Percentiles rank a stretch among this genome's conserved stretches.
Conservation (phyloP, 345 rosid genomes). For the Cardamine occulta region DNA sequence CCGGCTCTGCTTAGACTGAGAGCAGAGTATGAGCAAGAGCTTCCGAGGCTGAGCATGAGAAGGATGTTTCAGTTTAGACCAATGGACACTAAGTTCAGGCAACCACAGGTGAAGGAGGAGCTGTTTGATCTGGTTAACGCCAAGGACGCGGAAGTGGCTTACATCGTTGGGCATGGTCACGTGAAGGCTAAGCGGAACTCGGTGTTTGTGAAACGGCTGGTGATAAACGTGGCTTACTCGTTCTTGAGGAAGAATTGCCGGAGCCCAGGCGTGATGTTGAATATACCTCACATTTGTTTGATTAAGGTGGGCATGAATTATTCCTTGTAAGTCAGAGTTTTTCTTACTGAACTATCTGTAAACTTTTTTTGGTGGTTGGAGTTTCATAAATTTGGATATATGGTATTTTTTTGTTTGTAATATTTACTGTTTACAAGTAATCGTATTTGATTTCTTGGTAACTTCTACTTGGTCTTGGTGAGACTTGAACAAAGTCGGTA, state of each 20-base stretch:
- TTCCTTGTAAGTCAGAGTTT: constrained; percentile 45
- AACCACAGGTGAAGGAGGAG: constrained; percentile 74
- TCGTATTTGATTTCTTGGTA: background rate
- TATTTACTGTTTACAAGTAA: background rate
- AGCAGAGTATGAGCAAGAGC: constrained; percentile 68
- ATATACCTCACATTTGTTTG: constrained; percentile 83
- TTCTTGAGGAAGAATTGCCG: constrained; percentile 88
- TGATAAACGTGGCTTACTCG: constrained; percentile 71
- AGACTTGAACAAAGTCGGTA: background rate
- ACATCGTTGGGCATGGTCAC: constrained; percentile 70
- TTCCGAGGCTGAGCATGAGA: constrained; percentile 52
- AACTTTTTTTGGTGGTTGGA: constrained; percentile 12
- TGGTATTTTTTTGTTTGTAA: constrained; percentile 4
- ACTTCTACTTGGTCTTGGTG: background rate
- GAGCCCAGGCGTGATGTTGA: constrained; percentile 72
- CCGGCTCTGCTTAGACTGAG: constrained; percentile 57
- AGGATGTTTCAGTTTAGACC: constrained; percentile 61
- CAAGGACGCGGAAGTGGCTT: constrained; percentile 73
- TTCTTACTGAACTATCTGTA: background rate
- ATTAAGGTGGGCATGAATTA: constrained; percentile 97
- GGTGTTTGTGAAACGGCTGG: constrained; percentile 66
- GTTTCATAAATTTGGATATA: constrained; percentile 1
- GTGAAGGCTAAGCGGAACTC: constrained; percentile 79
- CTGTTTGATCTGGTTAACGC: constrained; percentile 79
- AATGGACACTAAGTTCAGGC: constrained; percentile 58